Conservation (phyloP, 345 rosid species). For the Geranium brycei region DNA sequence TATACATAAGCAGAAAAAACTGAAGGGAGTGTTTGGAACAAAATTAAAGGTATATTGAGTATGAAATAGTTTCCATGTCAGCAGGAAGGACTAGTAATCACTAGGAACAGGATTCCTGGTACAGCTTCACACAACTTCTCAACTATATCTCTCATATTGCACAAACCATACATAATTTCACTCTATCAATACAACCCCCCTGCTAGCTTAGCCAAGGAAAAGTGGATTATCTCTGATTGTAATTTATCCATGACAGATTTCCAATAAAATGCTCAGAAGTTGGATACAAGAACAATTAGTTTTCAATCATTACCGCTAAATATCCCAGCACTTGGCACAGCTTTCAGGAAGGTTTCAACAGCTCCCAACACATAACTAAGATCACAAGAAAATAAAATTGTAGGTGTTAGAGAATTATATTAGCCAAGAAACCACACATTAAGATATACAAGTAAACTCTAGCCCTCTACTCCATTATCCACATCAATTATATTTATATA, state of each 20-base stretch:
- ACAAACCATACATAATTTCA: not conserved
- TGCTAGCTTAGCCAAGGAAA: no score
- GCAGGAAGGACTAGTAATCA: not conserved
- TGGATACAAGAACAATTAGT: slow-evolving; percentile 2
- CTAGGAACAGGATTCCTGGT: not conserved
- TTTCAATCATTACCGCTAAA: slow-evolving; percentile 49
- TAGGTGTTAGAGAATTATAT: not conserved
- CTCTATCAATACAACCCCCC: not conserved
- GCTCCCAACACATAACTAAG: slow-evolving; percentile 96
- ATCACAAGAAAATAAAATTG: not conserved
- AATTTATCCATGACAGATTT: not conserved
- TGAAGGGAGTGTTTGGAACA: no score
- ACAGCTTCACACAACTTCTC: not conserved
- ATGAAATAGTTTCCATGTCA: not conserved
- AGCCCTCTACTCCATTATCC: slow-evolving; percentile 2
- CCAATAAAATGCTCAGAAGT: slow-evolving; percentile 2
- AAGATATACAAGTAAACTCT: not conserved
- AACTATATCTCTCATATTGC: not conserved
- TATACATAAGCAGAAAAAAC: not conserved
- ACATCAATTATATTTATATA: slow-evolving; percentile 3
- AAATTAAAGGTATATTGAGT: slow-evolving; percentile 3
- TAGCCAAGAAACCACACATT: not conserved
- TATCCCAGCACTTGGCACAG: slow-evolving; percentile 93
- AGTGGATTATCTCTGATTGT: not conserved
- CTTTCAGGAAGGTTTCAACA: slow-evolving; percentile 93